Conservation (phyloP, 2,329 filamentous ascomycete genomes). For the Pseudogymnoascus sp. region DNA sequence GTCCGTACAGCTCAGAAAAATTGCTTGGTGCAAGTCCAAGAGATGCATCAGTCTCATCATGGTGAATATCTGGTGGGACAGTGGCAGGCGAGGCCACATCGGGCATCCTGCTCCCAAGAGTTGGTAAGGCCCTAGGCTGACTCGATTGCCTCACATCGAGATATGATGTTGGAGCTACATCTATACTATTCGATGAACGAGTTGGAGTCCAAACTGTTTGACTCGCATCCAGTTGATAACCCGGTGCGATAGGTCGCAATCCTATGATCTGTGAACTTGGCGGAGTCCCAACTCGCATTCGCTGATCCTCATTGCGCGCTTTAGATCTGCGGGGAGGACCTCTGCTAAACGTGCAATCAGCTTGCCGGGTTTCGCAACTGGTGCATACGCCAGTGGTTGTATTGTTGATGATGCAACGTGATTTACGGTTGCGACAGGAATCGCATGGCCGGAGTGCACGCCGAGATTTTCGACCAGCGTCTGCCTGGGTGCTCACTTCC, state of each 20-base stretch:
- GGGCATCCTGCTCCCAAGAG: background rate
- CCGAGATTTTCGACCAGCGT: background rate
- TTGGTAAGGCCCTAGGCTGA: background rate
- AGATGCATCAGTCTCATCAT: background rate
- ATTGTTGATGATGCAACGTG: background rate
- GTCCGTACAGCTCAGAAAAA: background rate
- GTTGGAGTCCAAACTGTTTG: background rate
- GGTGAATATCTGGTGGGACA: background rate
- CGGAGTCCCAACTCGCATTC: background rate
- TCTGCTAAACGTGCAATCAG: background rate
- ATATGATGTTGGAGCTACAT: background rate
- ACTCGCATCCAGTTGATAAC: background rate
- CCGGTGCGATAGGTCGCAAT: background rate
- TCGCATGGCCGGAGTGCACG: background rate
- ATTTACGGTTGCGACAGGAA: background rate
- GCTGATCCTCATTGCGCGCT: background rate
- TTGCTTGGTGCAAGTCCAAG: background rate
- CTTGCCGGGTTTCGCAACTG: background rate
- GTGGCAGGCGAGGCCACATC: background rate
- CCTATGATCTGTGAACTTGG: background rate
- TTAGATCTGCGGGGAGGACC: background rate
- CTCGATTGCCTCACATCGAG: background rate
- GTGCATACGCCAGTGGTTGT: background rate
- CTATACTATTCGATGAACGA: background rate
- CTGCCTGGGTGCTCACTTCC: background rate